Base-by-base conservation (phyloP, 805 yeast species). In the Saturnispora ahearnii region DNA sequence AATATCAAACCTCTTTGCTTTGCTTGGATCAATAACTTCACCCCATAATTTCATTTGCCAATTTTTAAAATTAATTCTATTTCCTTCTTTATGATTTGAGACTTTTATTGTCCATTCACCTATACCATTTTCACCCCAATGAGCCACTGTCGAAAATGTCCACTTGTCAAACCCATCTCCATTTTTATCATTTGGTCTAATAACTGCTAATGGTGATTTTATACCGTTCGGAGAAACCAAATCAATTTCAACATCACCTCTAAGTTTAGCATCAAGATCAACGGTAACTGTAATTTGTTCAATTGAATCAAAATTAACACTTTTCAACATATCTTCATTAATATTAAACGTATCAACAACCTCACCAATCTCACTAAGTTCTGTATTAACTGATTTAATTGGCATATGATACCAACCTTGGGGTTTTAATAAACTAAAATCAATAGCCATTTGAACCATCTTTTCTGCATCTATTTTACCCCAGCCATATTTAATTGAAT, bases 111-210 rank as follows among this genome's bases (percentile, higher is more conserved):
- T 79, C 99, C 99, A 93, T 5, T 76, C 79, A 10, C 99, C 99
- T 26, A 66, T 66, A 2, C 90, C 91, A 2, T 62, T 45, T 57
- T 84, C 90, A 37, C 96, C 96, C 97, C 98, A 93, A 64, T 93
- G 98, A 1, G 96, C 97, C n/a, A 93, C 98, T 10, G 91, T 78
- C 87, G 90, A 87, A 62, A 93, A 93, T 1, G 87, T 85, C 99
- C 99, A 93, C 57, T 84, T 73, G 5, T 62, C 58, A 55, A 87
- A 84, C 0, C 96, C 96, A 1, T 62, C 70, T 2, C 57, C 54
- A 5, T 80, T 72, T 8, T 51, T 55, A 64, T 93, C 99, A 18
- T 66, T 56, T 6, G 67, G 67, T 57, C 99, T 76, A 18, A 73
- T 72, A 24, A 81, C 76, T 0, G 93, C 96, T 53, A 93, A 72